Base-by-base conservation (phyloP, 345 rosid genomes). In the Lepidium aucheri region DNA sequence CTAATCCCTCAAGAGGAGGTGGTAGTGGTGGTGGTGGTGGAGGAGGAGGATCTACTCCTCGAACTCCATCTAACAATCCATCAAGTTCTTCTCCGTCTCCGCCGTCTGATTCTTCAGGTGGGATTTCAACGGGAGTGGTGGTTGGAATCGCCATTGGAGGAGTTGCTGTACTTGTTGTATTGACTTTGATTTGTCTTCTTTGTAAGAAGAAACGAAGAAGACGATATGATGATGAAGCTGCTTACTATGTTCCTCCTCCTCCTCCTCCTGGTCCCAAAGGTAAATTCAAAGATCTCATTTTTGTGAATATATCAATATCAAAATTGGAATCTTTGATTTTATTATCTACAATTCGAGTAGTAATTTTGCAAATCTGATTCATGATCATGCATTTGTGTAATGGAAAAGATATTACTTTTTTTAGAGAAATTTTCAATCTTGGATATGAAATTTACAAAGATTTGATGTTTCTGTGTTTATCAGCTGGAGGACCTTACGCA, bases 91-190 rank as follows among this genome's bases (percentile, higher is more conserved):
- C 78, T 4, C 39, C 79, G 15, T 28, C 92, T 0, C 28, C 80
- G 3, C 32, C 86, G 12, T 17, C 87, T 9, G 33, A 80, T 12
- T 39, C 66, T 9, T 16, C 80, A 12, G 32, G 1, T 22, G 74
- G 61, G 16, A 14, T 80, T 34, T 79, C 90, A 26, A 81, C 87
- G 7, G 90, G 85, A 58, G 60, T 84, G 13, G 85, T 86, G 28
- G 92, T 82, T 34, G 96, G 90, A 26, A 59, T 86, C 14, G 92
- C 85, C 15, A 67, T 89, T 10, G 96, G 76, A 1, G 96, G 90
- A 54, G 81, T 86, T 56, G 81, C 47, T 17, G 0, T 80, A 26
- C 75, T 88, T 60, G 51, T 76, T 33, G 59, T 82, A 20, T 2
- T 84, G 14, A 77, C 73, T 69, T 12, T 86, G 67, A 20, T 86